Conservation (phyloP, 2,329 filamentous ascomycete species). For the Tolypocladium capitatum region DNA sequence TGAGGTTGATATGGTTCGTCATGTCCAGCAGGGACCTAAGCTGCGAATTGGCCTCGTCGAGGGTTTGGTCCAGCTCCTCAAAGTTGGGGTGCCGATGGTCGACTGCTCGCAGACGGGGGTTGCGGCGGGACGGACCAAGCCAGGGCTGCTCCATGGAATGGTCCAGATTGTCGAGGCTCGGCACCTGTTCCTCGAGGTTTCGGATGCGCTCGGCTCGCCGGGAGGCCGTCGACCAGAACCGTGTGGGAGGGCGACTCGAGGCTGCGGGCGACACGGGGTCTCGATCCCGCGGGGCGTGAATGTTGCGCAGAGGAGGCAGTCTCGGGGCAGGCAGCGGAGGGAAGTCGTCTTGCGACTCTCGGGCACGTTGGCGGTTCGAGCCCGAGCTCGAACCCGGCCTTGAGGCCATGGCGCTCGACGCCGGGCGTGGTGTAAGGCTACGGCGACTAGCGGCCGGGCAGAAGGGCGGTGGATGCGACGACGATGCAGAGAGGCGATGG, state of each 20-base stretch:
- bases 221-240: conserved; percentile 14
- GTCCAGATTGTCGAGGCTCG: conserved; percentile 14
- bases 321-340: conserved; percentile 17
- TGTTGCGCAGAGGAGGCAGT: conserved; percentile 18
- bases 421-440: not conserved
- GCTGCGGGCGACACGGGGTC: conserved; percentile 9
- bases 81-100: conserved; percentile 15
- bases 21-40: conserved; percentile 29
- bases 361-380: conserved; percentile 17
- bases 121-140: conserved; percentile 11
- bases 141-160: conserved; percentile 14
- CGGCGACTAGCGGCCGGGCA: not conserved
- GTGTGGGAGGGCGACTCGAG: conserved; percentile 3
- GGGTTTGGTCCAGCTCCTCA: conserved; percentile 24
- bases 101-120: conserved; percentile 11
- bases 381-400: conserved; percentile 17
- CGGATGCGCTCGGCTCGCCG: conserved; percentile 24
- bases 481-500: not conserved
- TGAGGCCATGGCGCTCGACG: conserved; percentile 15
- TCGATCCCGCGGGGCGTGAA: conserved; percentile 16
- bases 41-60: conserved; percentile 30
- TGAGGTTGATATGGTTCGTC: conserved; percentile 17
- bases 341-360: conserved; percentile 17
- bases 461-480: not conserved
- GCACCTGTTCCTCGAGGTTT: conserved; percentile 16